Percentiles rank a stretch among this genome's conserved stretches.
Conservation (phyloP, 2,329 filamentous ascomycete genomes). For the Alternaria sp. region DNA sequence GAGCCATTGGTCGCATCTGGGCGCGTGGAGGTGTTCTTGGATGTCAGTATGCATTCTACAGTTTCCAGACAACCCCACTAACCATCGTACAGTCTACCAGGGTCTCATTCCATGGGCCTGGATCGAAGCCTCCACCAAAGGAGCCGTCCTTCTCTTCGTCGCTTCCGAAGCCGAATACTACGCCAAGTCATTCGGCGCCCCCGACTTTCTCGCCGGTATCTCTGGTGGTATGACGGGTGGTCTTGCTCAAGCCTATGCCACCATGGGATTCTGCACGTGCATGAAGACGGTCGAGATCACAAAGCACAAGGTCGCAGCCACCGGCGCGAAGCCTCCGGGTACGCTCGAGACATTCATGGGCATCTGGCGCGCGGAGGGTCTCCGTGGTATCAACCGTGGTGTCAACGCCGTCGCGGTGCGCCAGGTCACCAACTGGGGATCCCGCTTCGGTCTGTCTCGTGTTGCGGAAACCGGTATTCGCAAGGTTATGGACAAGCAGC, state of each 20-base stretch:
- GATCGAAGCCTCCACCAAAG: conserved; percentile 99
- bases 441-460: conserved; percentile 90
- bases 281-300: conserved; percentile 99
- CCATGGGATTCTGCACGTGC: conserved; percentile 99
- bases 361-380: conserved; percentile 94
- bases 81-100: conserved; percentile 79
- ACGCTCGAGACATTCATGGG: conserved; percentile 96
- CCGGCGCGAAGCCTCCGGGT: conserved; percentile 82
- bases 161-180: conserved; percentile 98
- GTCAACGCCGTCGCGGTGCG: conserved; percentile 98
- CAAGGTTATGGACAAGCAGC: conserved; percentile 75
- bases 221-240: conserved; percentile 89
- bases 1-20: conserved; percentile 88
- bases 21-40: conserved; percentile 88
- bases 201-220: conserved; percentile 88
- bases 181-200: conserved; percentile 80
- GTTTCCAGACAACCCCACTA: conserved; percentile 48
- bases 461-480: conserved; percentile 91
- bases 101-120: conserved; percentile 94
- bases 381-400: conserved; percentile 95
- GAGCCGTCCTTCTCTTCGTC: conserved; percentile 97
- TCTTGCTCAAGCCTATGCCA: conserved; percentile 97
- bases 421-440: conserved; percentile 99
- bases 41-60: conserved; percentile 69
- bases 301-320: conserved; percentile 89